These are phyloP conservation scores for Taphrina wiesneri DNA, from an alignment of 1,139 yeast species.

Conservation along the genomic window DNA sequence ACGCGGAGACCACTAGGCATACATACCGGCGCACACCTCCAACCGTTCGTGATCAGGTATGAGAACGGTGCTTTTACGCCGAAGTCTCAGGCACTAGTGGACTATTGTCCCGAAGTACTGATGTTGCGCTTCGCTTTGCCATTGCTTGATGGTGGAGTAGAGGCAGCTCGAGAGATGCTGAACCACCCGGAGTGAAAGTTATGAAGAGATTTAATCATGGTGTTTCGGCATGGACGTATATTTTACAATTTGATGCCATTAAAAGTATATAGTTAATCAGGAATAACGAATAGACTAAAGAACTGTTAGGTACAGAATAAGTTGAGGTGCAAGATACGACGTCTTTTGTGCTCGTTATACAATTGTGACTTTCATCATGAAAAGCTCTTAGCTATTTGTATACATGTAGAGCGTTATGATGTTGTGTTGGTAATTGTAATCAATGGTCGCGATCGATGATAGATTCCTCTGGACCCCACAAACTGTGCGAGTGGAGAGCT, in stretches of 20 bases:
- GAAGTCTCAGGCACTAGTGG: neutral
- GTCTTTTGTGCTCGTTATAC: too few species aligned
- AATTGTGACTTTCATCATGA: too few species aligned
- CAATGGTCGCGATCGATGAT: neutral
- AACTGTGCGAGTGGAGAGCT: neutral
- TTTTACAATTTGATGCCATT: too few species aligned
- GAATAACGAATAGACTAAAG: too few species aligned
- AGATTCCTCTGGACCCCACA: neutral
- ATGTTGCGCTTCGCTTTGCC: neutral
- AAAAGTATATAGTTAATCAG: too few species aligned
- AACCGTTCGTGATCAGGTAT: neutral
- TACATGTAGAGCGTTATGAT: too few species aligned
- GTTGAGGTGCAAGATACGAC: too few species aligned
- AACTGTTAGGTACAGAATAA: too few species aligned
- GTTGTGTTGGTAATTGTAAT: too few species aligned
- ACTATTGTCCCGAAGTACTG: constrained; percentile 5
- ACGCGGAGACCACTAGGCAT: constrained; percentile 1
- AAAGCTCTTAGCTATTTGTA: too few species aligned
- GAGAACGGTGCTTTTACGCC: constrained; percentile 3
- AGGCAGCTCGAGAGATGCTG: neutral
- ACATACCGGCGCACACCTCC: neutral
- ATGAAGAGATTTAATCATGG: too few species aligned
- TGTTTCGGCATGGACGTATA: too few species aligned
- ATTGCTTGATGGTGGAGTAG: neutral
- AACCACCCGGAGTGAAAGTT: constrained; percentile 1